phyloP scores from a whole-genome alignment of 23 red algal genomes.

The Gracilaria domingensis region DNA sequence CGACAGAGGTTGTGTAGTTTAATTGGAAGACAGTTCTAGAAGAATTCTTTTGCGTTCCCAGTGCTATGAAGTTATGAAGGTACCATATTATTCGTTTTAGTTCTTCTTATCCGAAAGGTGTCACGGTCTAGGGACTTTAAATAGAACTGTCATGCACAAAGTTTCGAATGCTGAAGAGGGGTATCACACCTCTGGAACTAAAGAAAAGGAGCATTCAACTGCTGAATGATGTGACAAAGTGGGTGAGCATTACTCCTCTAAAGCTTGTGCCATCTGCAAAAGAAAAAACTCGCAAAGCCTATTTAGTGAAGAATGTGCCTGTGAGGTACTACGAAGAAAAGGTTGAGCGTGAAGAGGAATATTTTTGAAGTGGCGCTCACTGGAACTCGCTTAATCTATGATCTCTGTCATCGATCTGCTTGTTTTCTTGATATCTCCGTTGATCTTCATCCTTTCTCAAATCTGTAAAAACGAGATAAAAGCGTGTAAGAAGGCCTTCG shows the following conservation, averaged over 20 bases:
- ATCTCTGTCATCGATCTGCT: too few species aligned
- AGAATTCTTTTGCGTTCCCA: neutral
- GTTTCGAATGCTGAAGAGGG: neutral
- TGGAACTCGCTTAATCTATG: neutral
- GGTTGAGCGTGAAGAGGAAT: neutral
- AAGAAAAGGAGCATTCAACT: too few species aligned
- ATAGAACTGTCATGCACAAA: neutral
- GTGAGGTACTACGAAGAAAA: conserved; percentile 19
- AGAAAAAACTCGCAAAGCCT: conserved; percentile 29
- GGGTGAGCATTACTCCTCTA: neutral
- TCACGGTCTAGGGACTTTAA: neutral
- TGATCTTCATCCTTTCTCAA: too few species aligned
- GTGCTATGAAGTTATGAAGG: conserved; percentile 21
- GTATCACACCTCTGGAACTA: too few species aligned
- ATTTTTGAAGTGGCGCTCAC: neutral
- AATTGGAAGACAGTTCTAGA: conserved; percentile 23
- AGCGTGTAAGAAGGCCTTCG: too few species aligned
- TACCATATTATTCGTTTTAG: conserved; percentile 51
- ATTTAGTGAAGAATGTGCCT: neutral
- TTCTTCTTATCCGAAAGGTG: conserved; percentile 12
- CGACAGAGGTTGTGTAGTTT: neutral
- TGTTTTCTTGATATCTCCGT: too few species aligned
- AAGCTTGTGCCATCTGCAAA: conserved; percentile 11
- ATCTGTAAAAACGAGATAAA: too few species aligned
- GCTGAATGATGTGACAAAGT: too few species aligned